These are phyloP conservation scores for Mortierella sp. DNA, from an alignment of 371 early-diverging fungal genomes.

Conservation along the genomic window DNA sequence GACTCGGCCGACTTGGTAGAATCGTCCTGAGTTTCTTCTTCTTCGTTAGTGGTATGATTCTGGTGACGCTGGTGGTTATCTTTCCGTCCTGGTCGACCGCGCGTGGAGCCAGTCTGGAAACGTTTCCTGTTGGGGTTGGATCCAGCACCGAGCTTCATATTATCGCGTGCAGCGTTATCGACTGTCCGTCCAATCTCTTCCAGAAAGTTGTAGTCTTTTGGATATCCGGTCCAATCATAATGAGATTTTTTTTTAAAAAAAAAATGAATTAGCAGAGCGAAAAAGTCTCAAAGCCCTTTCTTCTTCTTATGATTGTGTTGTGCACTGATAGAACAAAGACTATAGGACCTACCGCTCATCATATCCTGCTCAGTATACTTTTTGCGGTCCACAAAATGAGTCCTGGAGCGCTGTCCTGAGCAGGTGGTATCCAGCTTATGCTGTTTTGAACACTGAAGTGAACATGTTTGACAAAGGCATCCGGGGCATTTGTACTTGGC, in stretches of 20 bases:
- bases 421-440: constrained; percentile 71
- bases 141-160: constrained; percentile 30
- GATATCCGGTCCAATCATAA: background rate
- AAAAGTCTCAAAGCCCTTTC: too few relatives aligned
- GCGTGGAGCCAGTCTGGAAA: constrained; percentile 7
- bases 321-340: background rate
- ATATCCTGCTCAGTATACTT: constrained; percentile 65
- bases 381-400: constrained; percentile 63
- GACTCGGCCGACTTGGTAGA: constrained; percentile 3
- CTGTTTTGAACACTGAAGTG: constrained; percentile 68
- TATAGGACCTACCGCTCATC: constrained; percentile 68
- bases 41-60: background rate
- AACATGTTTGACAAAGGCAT: constrained; percentile 71
- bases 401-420: constrained; percentile 71
- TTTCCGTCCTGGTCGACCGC: background rate
- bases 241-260: background rate
- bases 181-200: constrained; percentile 42
- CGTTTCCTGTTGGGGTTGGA: constrained; percentile 22
- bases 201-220: constrained; percentile 45
- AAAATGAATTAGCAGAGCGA: background rate
- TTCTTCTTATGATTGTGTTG: background rate
- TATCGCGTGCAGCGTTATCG: constrained; percentile 50
- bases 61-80: constrained; percentile 7
- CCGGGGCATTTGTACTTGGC: constrained; percentile 79
- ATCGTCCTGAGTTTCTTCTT: background rate